phyloP scores from a whole-genome alignment of 2,329 filamentous ascomycete species.

The Graphilbum sp. region DNA sequence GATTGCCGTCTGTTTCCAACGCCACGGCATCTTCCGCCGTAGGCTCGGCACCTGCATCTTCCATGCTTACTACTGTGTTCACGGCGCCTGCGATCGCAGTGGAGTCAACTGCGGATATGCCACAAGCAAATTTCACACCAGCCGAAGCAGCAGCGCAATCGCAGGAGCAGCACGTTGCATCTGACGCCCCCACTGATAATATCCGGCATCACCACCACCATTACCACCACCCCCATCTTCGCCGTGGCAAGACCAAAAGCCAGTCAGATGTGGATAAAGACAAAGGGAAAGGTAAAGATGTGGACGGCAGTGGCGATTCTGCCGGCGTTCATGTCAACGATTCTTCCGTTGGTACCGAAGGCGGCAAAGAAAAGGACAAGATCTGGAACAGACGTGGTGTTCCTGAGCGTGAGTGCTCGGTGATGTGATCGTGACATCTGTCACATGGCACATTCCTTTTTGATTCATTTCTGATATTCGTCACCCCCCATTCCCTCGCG shows the following conservation, averaged over 20 bases:
- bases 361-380: constrained; percentile 11
- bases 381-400: constrained; percentile 10
- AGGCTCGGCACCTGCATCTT: background rate
- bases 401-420: constrained; percentile 16
- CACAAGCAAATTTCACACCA: background rate
- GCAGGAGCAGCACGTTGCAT: background rate
- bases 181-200: constrained; percentile 5
- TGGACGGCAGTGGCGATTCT: no score
- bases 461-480: no score
- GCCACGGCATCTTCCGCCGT: background rate
- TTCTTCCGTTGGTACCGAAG: background rate
- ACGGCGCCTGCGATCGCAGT: background rate
- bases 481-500: no score
- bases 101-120: background rate
- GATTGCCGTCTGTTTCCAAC: background rate
- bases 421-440: constrained; percentile 18
- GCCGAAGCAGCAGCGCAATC: background rate
- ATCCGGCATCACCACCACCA: constrained; percentile 9
- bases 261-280: background rate
- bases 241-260: constrained; percentile 8
- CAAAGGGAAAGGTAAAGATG: constrained; percentile 4
- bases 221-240: constrained; percentile 8
- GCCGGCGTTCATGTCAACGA: no score
- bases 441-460: no score
- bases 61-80: background rate